Evolutionary conservation across 306 rosid species (phyloP), one percentile per base, ranked within the genome.

Genomic region (Corylus americana): DNA sequence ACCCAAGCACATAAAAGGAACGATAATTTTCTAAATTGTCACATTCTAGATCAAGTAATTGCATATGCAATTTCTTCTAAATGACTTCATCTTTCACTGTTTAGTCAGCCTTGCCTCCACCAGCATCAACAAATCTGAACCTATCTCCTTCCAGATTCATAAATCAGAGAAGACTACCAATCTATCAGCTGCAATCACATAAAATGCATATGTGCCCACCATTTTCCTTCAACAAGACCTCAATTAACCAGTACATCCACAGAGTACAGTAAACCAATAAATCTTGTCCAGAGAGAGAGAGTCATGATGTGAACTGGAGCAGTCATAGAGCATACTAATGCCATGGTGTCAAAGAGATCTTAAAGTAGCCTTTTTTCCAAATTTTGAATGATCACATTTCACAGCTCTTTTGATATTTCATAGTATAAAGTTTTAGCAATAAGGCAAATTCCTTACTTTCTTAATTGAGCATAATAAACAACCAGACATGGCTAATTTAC

Each of bases 181-280:
- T 67, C 71, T 9, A 67, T 67, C 27, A 67, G 50, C 71, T 42
- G n/a, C 25, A 67, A 39, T 67, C n/a, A n/a, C 12, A 67, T 37
- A 39, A 22, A 67, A 42, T 27, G 18, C 50, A 67, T 4, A 9
- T 1, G 14, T 27, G 3, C 42, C 16, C 42, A 61, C 16, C 64
- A 58, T 58, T 58, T 54, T 39, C 71, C 71, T 17, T 67, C 27
- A 39, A 67, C 50, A 42, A 67, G 50, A 42, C 11, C 50, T 37
- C 1, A 0, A 37, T 16, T 67, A 22, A 58, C 35, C 35, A 22
- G 11, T n/a, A 3, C 6, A 58, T 58, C 22, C 22, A 58, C n/a
- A 12, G 35, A 58, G 13, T 22, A 0, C 13, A 9, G 14, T 58
- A 20, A 58, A 58, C 29, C 35, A 58, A 8, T 0, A 58, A 58